phyloP scores from a whole-genome alignment of 2,329 filamentous ascomycete species.

The Aspergillus quadricinctus region DNA sequence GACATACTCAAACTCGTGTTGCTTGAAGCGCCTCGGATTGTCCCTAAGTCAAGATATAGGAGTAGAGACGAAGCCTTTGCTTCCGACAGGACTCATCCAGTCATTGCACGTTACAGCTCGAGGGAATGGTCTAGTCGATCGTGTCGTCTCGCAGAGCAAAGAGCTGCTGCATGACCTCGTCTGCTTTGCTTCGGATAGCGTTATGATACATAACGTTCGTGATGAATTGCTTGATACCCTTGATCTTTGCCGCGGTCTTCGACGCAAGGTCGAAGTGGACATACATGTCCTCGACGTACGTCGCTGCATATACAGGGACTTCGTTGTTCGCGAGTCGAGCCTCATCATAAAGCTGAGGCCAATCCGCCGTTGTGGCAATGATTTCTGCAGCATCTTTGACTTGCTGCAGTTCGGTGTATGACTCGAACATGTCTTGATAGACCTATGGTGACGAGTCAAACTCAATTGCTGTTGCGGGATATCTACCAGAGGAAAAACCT shows the following conservation, averaged over 20 bases:
- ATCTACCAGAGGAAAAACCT: constrained; percentile 3
- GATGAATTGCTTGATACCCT: constrained; percentile 72
- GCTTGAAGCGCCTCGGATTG: neutral
- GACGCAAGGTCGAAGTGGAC: constrained; percentile 72
- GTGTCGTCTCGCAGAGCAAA: constrained; percentile 72
- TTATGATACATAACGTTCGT: constrained; percentile 88
- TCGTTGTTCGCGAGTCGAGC: constrained; percentile 69
- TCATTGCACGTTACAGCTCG: neutral
- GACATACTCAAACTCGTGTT: neutral
- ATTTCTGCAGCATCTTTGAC: constrained; percentile 66
- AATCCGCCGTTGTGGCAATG: constrained; percentile 64
- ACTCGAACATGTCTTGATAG: constrained; percentile 78
- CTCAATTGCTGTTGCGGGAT: neutral
- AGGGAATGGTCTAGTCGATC: constrained; percentile 23
- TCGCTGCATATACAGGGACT: constrained; percentile 81
- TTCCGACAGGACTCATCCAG: neutral
- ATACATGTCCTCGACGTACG: constrained; percentile 87
- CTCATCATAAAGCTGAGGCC: constrained; percentile 73
- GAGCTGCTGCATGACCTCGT: constrained; percentile 71
- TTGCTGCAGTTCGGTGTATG: constrained; percentile 68
- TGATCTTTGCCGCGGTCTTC: constrained; percentile 70
- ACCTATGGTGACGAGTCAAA: constrained; percentile 42
- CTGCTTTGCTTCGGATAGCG: constrained; percentile 66
- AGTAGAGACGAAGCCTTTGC: neutral
- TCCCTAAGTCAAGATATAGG: neutral